Conservation (phyloP, 192 early-diverging fungal species). For the Ambispora gerdemannii region DNA sequence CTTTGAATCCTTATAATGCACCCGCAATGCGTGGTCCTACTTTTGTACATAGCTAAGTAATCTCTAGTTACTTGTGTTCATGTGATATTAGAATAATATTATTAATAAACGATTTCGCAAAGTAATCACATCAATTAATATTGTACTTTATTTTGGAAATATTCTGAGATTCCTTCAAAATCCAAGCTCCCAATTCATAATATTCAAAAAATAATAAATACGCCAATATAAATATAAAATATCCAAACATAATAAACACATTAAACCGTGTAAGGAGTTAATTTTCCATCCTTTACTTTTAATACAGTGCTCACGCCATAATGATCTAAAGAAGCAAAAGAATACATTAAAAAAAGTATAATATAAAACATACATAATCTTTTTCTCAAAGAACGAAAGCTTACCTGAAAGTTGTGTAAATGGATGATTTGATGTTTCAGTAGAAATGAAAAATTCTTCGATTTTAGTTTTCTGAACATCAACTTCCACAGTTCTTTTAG, state of each 20-base stretch:
- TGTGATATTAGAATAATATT: too few relatives aligned
- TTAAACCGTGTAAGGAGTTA: not conserved
- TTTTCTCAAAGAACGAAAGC: not conserved
- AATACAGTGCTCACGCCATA: conserved; percentile 32
- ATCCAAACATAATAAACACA: not conserved
- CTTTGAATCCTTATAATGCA: conserved; percentile 29
- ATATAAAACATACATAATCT: not conserved
- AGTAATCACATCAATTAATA: too few relatives aligned
- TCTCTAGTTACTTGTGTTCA: too few relatives aligned
- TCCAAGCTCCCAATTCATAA: too few relatives aligned
- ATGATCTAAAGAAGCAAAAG: conserved; percentile 38
- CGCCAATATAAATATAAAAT: too few relatives aligned
- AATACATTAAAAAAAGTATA: not conserved
- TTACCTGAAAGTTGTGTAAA: conserved; percentile 48
- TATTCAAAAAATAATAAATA: too few relatives aligned
- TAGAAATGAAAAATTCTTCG: conserved; percentile 11
- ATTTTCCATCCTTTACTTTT: not conserved
- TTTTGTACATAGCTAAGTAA: conserved; percentile 21
- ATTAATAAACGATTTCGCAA: too few relatives aligned
- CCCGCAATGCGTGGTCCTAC: conserved; percentile 31
- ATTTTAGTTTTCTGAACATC: conserved; percentile 25
- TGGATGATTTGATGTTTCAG: not conserved
- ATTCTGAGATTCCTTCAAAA: too few relatives aligned
- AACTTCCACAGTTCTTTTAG: not conserved
- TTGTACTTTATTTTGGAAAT: too few relatives aligned